A percentile compares a stretch with the other conserved stretches of the same genome.
These are phyloP conservation scores for Taphrina deformans DNA, from an alignment of 1,139 yeast genomes.

Conservation along the genomic window DNA sequence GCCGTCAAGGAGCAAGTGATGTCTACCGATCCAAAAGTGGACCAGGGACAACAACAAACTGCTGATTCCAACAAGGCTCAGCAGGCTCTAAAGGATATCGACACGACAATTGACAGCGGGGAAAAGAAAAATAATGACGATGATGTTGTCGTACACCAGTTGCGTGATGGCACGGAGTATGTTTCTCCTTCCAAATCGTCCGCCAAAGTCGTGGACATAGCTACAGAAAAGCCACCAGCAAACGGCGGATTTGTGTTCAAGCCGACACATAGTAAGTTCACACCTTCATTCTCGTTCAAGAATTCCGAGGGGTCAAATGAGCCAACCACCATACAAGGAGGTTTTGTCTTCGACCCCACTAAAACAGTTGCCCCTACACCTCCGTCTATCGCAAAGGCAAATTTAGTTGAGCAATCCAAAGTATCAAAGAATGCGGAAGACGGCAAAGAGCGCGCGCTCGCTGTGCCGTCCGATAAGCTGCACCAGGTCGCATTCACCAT, in stretches of 20 bases:
- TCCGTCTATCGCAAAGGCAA: background rate
- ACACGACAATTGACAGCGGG: background rate
- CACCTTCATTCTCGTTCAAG: background rate
- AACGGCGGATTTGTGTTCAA: constrained; percentile 11
- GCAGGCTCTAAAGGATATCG: background rate
- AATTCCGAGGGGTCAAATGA: background rate
- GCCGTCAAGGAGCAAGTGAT: background rate
- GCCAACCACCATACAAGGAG: background rate
- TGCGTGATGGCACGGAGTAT: constrained; percentile 31
- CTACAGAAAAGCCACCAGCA: background rate
- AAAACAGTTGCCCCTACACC: background rate
- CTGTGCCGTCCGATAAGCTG: background rate
- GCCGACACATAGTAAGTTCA: background rate
- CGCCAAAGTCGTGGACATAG: background rate
- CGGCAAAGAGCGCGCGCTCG: background rate
- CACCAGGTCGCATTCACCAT: constrained; percentile 3
- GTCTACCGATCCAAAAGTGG: too few species aligned
- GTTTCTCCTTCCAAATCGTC: constrained; percentile 18
- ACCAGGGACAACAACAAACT: background rate
- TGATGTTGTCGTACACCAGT: constrained; percentile 3
- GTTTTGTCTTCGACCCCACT: constrained; percentile 1
- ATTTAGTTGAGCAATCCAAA: background rate
- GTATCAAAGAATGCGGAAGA: background rate
- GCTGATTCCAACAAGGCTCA: too few species aligned
- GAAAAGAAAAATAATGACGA: background rate